These are phyloP conservation scores for Suhomyces ambrosiae DNA, from an alignment of 1,139 yeast species.

Conservation along the genomic window DNA sequence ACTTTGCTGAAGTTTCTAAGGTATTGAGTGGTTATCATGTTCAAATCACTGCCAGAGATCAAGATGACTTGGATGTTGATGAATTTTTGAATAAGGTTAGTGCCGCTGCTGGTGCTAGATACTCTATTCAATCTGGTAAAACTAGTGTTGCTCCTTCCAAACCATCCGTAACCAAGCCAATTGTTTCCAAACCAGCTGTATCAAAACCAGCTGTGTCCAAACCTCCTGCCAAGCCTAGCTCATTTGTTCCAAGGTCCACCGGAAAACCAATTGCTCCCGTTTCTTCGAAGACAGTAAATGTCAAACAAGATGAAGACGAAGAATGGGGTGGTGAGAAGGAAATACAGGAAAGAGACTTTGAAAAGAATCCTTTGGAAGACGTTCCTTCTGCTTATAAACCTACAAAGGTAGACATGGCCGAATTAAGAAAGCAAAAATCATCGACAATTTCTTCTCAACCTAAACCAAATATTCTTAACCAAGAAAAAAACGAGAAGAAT, in stretches of 20 bases:
- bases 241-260: constrained; percentile 41
- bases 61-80: constrained; percentile 80
- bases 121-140: constrained; percentile 56
- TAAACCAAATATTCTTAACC: constrained; percentile 25
- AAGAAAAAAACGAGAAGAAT: constrained; percentile 28
- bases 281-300: constrained; percentile 16
- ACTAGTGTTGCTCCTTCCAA: constrained; percentile 15
- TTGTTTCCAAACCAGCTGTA: constrained; percentile 25
- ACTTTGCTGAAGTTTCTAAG: constrained; percentile 72
- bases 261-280: constrained; percentile 39
- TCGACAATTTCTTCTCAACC: constrained; percentile 50
- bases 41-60: constrained; percentile 94
- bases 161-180: constrained; percentile 27
- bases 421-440: constrained; percentile 48
- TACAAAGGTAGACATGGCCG: constrained; percentile 50
- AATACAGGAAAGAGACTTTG: constrained; percentile 70
- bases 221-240: constrained; percentile 22
- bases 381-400: constrained; percentile 73
- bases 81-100: constrained; percentile 77
- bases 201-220: constrained; percentile 25
- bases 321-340: constrained; percentile 70
- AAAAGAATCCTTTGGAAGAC: constrained; percentile 59
- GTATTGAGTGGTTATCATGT: constrained; percentile 84
- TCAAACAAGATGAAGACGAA: constrained; percentile 41
- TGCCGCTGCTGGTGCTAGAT: constrained; percentile 95